phyloP scores from a whole-genome alignment of 495 filamentous ascomycete genomes.

The Hyaloscypha hepaticicola region DNA sequence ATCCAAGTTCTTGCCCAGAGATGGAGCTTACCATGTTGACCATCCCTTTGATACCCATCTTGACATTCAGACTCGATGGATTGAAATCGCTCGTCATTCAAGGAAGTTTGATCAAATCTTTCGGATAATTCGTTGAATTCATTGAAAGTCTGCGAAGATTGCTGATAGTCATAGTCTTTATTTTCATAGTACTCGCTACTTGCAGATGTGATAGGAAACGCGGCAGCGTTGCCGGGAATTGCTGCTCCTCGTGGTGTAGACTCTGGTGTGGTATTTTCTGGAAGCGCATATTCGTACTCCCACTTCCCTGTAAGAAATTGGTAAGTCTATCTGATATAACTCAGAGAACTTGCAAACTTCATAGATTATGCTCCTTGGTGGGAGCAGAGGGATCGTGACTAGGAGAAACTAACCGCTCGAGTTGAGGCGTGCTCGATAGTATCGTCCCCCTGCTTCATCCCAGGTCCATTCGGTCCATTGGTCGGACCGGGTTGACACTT shows the following conservation, averaged over 20 bases:
- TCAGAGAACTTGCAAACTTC: neutral
- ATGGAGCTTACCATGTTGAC: neutral
- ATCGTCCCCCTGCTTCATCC: neutral
- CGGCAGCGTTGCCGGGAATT: neutral
- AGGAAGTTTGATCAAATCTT: neutral
- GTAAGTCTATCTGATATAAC: neutral
- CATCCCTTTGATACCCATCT: neutral
- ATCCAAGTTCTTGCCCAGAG: neutral
- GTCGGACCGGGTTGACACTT: neutral
- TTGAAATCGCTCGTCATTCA: neutral
- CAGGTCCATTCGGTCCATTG: slow-evolving; percentile 15
- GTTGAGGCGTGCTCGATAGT: slow-evolving; percentile 5
- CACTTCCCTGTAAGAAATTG: neutral
- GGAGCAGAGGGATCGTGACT: neutral
- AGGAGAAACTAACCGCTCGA: neutral
- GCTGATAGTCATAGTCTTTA: neutral
- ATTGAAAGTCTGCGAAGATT: neutral
- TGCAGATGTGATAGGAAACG: neutral
- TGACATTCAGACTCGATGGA: neutral
- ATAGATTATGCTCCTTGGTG: neutral
- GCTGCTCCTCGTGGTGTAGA: neutral
- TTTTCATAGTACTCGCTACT: neutral
- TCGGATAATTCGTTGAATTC: neutral
- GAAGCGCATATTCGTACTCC: neutral
- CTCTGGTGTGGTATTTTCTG: neutral